Evolutionary conservation across 2,329 filamentous ascomycete genomes (phyloP).

Genomic region (Aureobasidium sp.): DNA sequence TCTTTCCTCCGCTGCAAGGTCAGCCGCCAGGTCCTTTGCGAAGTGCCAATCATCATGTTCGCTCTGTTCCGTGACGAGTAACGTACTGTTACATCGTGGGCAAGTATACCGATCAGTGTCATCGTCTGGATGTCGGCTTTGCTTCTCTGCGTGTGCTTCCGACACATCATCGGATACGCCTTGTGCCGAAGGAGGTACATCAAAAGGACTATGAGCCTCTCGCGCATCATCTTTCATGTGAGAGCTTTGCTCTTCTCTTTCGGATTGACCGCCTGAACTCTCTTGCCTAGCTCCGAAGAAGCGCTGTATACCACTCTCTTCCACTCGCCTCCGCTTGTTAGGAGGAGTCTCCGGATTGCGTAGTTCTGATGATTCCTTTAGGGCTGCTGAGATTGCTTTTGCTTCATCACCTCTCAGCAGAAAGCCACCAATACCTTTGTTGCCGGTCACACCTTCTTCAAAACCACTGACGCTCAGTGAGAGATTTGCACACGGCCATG

Average conservation of each 20-base stretch:
- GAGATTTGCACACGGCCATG: conserved; percentile 89
- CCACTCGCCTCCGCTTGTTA: conserved; percentile 31
- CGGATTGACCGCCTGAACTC: conserved; percentile 16
- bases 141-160: neutral
- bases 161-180: neutral
- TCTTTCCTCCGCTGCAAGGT: conserved; percentile 63
- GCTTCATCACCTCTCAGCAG: conserved; percentile 61
- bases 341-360: conserved; percentile 21
- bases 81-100: conserved; percentile 51
- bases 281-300: conserved; percentile 28
- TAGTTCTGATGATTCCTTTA: conserved; percentile 22
- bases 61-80: conserved; percentile 42
- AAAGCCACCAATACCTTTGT: conserved; percentile 79
- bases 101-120: conserved; percentile 45
- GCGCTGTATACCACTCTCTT: conserved; percentile 27
- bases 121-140: neutral
- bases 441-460: conserved; percentile 76
- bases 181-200: conserved; percentile 4
- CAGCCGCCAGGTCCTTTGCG: conserved; percentile 74
- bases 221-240: neutral
- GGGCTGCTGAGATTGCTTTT: conserved; percentile 36
- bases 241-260: conserved; percentile 7
- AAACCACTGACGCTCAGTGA: conserved; percentile 87
- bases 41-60: conserved; percentile 94
- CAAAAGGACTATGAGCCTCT: neutral